Evolutionary conservation across 805 yeast species (phyloP).

Genomic region (Cyberlindnera galapagoensis): DNA sequence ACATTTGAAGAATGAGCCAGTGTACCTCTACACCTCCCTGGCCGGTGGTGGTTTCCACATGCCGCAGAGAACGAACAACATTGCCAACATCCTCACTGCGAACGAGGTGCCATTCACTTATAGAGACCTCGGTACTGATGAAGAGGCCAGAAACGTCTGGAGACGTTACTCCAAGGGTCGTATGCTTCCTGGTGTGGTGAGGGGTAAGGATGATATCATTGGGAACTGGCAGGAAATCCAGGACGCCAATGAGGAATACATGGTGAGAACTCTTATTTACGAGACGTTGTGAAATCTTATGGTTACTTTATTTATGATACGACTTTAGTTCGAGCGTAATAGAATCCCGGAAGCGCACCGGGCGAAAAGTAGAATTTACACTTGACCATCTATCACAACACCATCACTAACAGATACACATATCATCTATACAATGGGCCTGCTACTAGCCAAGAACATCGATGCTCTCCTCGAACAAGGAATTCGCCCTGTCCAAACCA

Average conservation of each 20-base stretch:
- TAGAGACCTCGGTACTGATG: slow-evolving; percentile 83
- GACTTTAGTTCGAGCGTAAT: too few species aligned
- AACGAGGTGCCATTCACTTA: slow-evolving; percentile 60
- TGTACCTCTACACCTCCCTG: slow-evolving; percentile 75
- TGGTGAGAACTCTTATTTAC: slow-evolving; percentile 54
- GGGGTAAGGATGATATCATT: slow-evolving; percentile 74
- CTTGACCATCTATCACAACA: too few species aligned
- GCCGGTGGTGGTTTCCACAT: slow-evolving; percentile 83
- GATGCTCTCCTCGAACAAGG: slow-evolving; percentile 15
- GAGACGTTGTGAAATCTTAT: slow-evolving; percentile 42
- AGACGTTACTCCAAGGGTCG: slow-evolving; percentile 66
- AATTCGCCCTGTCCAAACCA: slow-evolving; percentile 12
- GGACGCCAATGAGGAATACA: slow-evolving; percentile 78
- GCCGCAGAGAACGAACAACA: slow-evolving; percentile 67
- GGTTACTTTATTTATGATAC: not conserved
- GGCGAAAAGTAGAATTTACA: too few species aligned
- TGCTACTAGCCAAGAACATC: slow-evolving; percentile 18
- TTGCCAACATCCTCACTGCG: slow-evolving; percentile 69
- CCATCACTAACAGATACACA: too few species aligned
- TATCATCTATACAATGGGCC: slow-evolving; percentile 5
- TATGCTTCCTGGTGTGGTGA: slow-evolving; percentile 75
- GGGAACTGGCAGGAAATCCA: slow-evolving; percentile 85
- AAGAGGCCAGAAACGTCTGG: slow-evolving; percentile 81
- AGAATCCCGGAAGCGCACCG: too few species aligned
- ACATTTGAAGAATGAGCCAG: slow-evolving; percentile 41